These are phyloP conservation scores for Sugiyamaella grinbergsii DNA, from an alignment of 1,139 yeast genomes.

Conservation along the genomic window DNA sequence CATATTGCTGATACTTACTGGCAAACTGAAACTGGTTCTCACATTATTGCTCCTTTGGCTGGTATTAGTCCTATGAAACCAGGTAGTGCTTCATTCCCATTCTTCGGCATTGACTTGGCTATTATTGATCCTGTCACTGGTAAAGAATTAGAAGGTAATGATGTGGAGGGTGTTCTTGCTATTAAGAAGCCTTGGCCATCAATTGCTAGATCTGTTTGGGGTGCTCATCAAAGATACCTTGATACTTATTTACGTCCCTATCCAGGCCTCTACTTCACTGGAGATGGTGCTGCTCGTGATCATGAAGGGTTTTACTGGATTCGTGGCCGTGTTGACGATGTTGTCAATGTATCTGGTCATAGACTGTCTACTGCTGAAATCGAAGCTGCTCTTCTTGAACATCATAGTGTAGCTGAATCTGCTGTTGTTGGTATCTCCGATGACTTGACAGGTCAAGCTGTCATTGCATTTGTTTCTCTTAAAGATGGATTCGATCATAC, in stretches of 20 bases:
- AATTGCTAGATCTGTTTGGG: constrained; percentile 95
- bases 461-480: constrained; percentile 87
- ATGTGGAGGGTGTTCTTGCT: constrained; percentile 95
- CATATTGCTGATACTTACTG: constrained; percentile 93
- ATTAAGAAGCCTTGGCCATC: constrained; percentile 94
- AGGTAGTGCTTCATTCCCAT: constrained; percentile 95
- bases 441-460: constrained; percentile 97
- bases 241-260: constrained; percentile 95
- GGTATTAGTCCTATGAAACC: constrained; percentile 96
- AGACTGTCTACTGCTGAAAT: constrained; percentile 96
- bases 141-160: constrained; percentile 78
- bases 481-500: constrained; percentile 58
- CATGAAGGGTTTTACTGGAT: constrained; percentile 98
- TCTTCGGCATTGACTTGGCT: constrained; percentile 89
- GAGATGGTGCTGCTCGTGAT: constrained; percentile 98
- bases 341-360: constrained; percentile 96
- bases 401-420: constrained; percentile 79
- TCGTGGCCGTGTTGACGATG: constrained; percentile 98
- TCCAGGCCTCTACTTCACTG: constrained; percentile 96
- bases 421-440: constrained; percentile 95
- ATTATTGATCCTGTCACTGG: constrained; percentile 94
- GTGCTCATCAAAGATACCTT: constrained; percentile 83
- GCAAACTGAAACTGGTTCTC: constrained; percentile 99
- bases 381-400: constrained; percentile 86
- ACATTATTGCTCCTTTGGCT: constrained; percentile 91